Evolutionary conservation across 2,329 filamentous ascomycete genomes (phyloP), one percentile per base, ranked within the genome.

Genomic region (Chaetoscypha palmicola): DNA sequence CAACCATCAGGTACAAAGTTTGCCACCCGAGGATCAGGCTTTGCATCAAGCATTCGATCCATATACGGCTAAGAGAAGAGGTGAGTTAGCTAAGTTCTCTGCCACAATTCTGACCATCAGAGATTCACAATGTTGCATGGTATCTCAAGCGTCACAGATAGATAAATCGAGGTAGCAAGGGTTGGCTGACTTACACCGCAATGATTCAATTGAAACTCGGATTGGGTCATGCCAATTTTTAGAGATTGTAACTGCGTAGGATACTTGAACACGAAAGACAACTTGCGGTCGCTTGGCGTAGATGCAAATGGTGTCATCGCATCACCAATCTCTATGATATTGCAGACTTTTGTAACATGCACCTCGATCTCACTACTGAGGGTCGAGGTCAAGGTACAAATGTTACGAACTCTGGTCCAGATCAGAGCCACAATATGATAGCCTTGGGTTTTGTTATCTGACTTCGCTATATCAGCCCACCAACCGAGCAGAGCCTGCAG

Each of bases 1-100:
- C 85, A 91, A 2, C 73, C 76, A 65, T 91, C 85, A 1, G 86
- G 85, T 3, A 80, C 65, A 58, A 91, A 91, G 1, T 72, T 71
- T 4, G 66, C 62, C 0, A 87, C 83, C 47, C 86, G 75, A n/a
- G 68, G 50, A 58, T 90, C 86, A 0, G 77, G 73, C 10, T 68
- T 68, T 0, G 83, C 80, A 55, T 85, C 81, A 55, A 88, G 83
- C 52, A 73, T 79, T n/a, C 84, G 71, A 54, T 89, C 83, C 62
- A 90, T 73, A 56, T 84, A 88, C 0, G 84, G 83, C n/a, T n/a
- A n/a, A n/a, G n/a, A n/a, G n/a, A n/a, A n/a, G n/a, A n/a, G n/a
- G n/a, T n/a, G n/a, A n/a, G n/a, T n/a, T n/a, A n/a, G n/a, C n/a
- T n/a, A n/a, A n/a, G n/a, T n/a, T n/a, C n/a, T n/a, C n/a, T n/a